Base-by-base conservation (phyloP, 331 rosid genomes). In the Pyrus hybrid region DNA sequence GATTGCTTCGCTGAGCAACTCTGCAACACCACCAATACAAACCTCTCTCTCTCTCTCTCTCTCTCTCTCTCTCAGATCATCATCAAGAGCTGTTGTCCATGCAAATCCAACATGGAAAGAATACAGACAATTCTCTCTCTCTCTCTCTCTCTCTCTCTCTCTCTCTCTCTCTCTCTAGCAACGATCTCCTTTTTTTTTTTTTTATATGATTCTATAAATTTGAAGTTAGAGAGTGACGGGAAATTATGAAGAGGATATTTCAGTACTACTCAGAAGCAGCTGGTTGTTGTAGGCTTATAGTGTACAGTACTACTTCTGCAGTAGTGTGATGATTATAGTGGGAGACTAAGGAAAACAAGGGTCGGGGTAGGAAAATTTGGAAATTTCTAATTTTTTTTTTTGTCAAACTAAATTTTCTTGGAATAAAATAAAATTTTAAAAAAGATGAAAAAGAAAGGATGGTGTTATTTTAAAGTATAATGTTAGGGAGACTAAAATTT, bases 1-100 rank as follows among this genome's bases (percentile, higher is more conserved):
- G 67, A 80, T 84, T 87, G 80, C 86, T 84, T 85, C 70, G 79
- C 91, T 83, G 86, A 86, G 72, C 85, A 77, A 84, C 83, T 83
- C 91, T 86, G 91, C 77, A 82, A 57, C 49, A 64, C 74, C 73
- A 22, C 26, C 74, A 81, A 80, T 77, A 62, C 83, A 81, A 70
- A 78, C 66, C 70, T 47, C 45, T 37, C 45, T 47, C 70, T 81
- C 81, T 84, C 80, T 70, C 49, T 76, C 64, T 54, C 61, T 20
- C 22, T 81, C 56, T 80, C 30, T 76, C 45, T 37, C 43, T 37
- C 43, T 8, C 43, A 68, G 33, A 49, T 68, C 41, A 74, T 76
- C 76, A 75, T 26, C 67, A 60, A 60, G 64, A 60, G 18, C 64
- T 69, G 76, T 76, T 68, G 73, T 43, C 73, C 85, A 84, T 82